These are phyloP conservation scores for Paramyrothecium sp. DNA, from an alignment of 2,329 filamentous ascomycete genomes.

Conservation along the genomic window DNA sequence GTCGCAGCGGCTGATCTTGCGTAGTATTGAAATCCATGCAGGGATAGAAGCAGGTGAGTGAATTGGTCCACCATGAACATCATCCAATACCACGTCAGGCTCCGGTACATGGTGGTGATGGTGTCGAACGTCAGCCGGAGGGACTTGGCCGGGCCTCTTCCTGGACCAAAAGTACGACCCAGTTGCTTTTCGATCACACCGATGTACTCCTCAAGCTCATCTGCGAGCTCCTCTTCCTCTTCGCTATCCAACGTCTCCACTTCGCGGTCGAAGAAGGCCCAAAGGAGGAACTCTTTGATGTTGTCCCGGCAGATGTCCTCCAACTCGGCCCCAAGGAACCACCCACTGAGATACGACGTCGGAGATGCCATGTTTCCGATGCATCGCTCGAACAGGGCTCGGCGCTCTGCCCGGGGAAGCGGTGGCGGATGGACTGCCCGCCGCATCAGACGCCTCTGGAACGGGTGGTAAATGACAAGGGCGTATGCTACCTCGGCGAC, in stretches of 20 bases:
- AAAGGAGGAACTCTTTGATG: conserved; percentile 63
- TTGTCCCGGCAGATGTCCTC: conserved; percentile 66
- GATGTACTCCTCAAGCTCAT: conserved; percentile 46
- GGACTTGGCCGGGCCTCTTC: conserved; percentile 53
- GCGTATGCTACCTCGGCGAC: conserved; percentile 41
- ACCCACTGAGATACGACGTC: conserved; percentile 57
- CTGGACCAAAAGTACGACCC: conserved; percentile 48
- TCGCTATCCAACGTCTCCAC: conserved; percentile 22
- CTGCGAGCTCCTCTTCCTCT: conserved; percentile 27
- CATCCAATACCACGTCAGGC: conserved; percentile 63
- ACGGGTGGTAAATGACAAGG: conserved; percentile 40
- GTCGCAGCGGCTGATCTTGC: conserved; percentile 27
- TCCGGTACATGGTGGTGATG: conserved; percentile 59
- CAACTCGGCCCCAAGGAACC: conserved; percentile 62
- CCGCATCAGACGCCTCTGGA: conserved; percentile 34
- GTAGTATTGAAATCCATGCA: conserved; percentile 52
- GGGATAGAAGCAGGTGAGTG: conserved; percentile 42
- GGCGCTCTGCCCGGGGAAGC: conserved; percentile 45
- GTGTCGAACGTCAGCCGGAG: conserved; percentile 66
- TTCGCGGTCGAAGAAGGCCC: conserved; percentile 61
- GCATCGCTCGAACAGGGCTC: conserved; percentile 55
- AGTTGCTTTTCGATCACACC: conserved; percentile 52
- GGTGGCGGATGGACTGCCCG: conserved; percentile 39
- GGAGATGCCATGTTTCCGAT: conserved; percentile 52
- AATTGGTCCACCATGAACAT: conserved; percentile 53